phyloP scores from a whole-genome alignment of 1,284 basidiomycete genomes.

The Microbotryum silenes-acaulis region DNA sequence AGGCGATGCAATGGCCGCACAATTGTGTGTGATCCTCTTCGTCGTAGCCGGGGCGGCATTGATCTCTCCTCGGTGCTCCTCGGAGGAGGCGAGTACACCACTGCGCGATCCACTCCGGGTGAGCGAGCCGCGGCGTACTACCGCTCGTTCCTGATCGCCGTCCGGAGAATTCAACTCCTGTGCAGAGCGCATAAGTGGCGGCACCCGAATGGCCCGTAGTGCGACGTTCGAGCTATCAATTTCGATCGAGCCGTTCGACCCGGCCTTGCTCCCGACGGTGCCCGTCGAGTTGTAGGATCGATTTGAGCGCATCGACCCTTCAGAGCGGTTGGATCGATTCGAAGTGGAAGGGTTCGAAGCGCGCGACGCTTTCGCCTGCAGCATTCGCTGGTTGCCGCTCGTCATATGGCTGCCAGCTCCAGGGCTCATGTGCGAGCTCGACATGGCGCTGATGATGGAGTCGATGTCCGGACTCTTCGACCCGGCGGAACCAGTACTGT shows the following conservation, averaged over 20 bases:
- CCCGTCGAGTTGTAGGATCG: not conserved
- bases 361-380: not conserved
- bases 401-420: not conserved
- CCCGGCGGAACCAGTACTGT: constrained; percentile 7
- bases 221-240: not conserved
- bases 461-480: constrained; percentile 29
- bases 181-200: not conserved
- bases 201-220: not conserved
- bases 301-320: no score
- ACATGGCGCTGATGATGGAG: constrained; percentile 32
- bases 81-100: no score
- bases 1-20: no score
- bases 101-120: no score
- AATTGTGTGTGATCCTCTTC: no score
- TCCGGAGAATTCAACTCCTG: no score
- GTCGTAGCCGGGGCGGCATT: no score
- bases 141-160: no score
- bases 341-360: not conserved
- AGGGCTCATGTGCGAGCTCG: constrained; percentile 7
- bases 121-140: no score
- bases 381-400: not conserved
- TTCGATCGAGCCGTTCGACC: not conserved
- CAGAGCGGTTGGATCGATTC: no score
- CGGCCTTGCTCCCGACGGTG: not conserved
- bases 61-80: no score